Percentiles rank a stretch among this genome's conserved stretches.
Conservation (phyloP, 495 filamentous ascomycete species). For the Antarctomyces pellizariae region DNA sequence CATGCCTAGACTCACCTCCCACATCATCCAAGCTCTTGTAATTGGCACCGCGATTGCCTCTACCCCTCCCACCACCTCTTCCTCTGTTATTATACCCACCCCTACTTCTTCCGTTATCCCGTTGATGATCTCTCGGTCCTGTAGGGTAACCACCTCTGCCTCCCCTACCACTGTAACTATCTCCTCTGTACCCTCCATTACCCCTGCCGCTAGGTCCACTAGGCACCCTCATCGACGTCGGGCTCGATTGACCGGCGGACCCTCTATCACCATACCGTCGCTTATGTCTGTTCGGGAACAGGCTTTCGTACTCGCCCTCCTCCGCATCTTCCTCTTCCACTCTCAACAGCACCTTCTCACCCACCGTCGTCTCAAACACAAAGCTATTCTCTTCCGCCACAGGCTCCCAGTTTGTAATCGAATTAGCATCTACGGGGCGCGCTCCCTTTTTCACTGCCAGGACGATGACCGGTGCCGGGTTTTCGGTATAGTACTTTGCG, state of each 20-base stretch:
- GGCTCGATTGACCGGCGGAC: slow-evolving; percentile 10
- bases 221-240: slow-evolving; percentile 13
- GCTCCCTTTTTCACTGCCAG: slow-evolving; percentile 46
- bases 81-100: slow-evolving; percentile 8
- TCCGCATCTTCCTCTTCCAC: slow-evolving; percentile 43
- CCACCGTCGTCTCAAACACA: slow-evolving; percentile 55
- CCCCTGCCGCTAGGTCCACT: slow-evolving; percentile 18
- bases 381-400: slow-evolving; percentile 39
- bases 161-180: slow-evolving; percentile 22
- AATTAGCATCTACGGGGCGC: slow-evolving; percentile 55
- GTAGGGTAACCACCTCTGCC: slow-evolving; percentile 16
- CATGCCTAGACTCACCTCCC: slow-evolving; percentile 15
- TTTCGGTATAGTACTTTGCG: slow-evolving; percentile 48
- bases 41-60: slow-evolving; percentile 21
- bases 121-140: slow-evolving; percentile 1
- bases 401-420: slow-evolving; percentile 69
- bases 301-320: slow-evolving; percentile 33
- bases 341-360: slow-evolving; percentile 62
- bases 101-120: slow-evolving; percentile 10
- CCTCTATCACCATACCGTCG: slow-evolving; percentile 27
- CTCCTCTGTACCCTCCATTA: slow-evolving; percentile 18
- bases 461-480: slow-evolving; percentile 47
- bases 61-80: slow-evolving; percentile 18
- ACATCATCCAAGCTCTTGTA: slow-evolving; percentile 25
- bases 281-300: slow-evolving; percentile 29